Evolutionary conservation across 257 asterid species (phyloP), one percentile per base, ranked within the genome.

Genomic region (Voacanga thouarsii): DNA sequence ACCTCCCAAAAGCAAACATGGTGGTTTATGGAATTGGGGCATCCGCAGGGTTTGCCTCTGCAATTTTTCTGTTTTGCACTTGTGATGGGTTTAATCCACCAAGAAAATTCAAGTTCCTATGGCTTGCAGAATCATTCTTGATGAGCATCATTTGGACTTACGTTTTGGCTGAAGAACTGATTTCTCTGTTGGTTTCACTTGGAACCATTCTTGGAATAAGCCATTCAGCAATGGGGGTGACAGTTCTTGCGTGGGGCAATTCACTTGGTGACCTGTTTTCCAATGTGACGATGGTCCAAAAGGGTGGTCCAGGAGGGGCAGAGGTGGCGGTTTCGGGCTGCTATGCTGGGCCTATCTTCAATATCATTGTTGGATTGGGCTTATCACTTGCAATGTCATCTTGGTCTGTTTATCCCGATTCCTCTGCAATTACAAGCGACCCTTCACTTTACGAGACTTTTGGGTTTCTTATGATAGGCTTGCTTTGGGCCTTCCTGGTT

Each of bases 171-270:
- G 80, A 83, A 80, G 86, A 80, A 74, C 28, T 80, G 80, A 47
- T 83, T 60, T 76, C 84, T 16, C 41, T 83, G n/a, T 19, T 83
- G 75, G 82, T 74, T 63, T 80, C 82, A 18, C 47, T 77, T 37
- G 82, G 87, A 24, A 50, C 57, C 9, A 59, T 78, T 5, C n/a
- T 78, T 5, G 80, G 77, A 51, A 67, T 82, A 41, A 78, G 71
- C 51, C 79, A 59, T 37, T 71, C 86, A 1, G 44, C 80, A 10
- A 56, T 75, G 76, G 80, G 84, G 11, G 16, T 84, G 16, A 77
- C 77, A 6, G 65, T 73, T 18, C 75, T 80, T 37, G 87, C 83
- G 7, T 75, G 85, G 85, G 87, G 84, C 6, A 81, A 81, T 78
- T 80, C 82, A 15, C n/a, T 75, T 4, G 84, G 87, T 21, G 87